Conservation (phyloP, 2,329 filamentous ascomycete genomes). For the Fusarium piperis region DNA sequence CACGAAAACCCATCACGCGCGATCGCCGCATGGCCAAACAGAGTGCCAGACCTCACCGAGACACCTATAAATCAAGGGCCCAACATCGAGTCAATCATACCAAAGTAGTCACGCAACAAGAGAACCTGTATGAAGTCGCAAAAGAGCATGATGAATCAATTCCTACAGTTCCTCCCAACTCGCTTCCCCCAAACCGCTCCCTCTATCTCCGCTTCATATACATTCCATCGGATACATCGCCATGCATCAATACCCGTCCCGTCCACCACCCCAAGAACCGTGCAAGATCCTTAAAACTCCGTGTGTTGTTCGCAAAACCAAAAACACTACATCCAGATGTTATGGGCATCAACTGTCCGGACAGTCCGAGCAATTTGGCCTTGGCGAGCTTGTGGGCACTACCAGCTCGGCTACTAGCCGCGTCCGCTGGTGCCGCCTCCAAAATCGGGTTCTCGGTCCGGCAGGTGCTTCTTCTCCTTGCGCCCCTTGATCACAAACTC, state of each 20-base stretch:
- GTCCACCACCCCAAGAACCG: constrained; percentile 39
- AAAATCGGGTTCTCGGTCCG: constrained; percentile 73
- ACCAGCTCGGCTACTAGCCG: constrained; percentile 37
- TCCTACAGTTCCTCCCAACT: constrained; percentile 40
- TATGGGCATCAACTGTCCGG: constrained; percentile 27
- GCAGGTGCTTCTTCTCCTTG: constrained; percentile 79
- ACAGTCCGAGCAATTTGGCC: not conserved
- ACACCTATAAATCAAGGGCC: not conserved
- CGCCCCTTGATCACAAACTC: constrained; percentile 90
- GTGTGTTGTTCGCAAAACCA: constrained; percentile 48
- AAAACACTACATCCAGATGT: constrained; percentile 53
- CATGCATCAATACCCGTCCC: constrained; percentile 6
- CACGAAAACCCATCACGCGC: not conserved
- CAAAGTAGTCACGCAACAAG: not conserved
- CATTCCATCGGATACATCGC: constrained; percentile 36
- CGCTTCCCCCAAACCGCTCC: constrained; percentile 28
- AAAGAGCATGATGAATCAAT: constrained; percentile 40
- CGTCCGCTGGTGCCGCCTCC: constrained; percentile 51
- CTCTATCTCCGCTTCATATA: constrained; percentile 32
- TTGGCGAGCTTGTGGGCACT: constrained; percentile 4
- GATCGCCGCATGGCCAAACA: not conserved
- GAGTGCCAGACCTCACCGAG: not conserved
- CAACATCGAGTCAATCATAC: not conserved
- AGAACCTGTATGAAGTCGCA: constrained; percentile 18
- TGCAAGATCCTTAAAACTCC: constrained; percentile 50